A percentile compares a stretch with the other conserved stretches of the same genome.
These are phyloP conservation scores for Aeminium ludgeri DNA, from an alignment of 495 filamentous ascomycete species.

Conservation along the genomic window DNA sequence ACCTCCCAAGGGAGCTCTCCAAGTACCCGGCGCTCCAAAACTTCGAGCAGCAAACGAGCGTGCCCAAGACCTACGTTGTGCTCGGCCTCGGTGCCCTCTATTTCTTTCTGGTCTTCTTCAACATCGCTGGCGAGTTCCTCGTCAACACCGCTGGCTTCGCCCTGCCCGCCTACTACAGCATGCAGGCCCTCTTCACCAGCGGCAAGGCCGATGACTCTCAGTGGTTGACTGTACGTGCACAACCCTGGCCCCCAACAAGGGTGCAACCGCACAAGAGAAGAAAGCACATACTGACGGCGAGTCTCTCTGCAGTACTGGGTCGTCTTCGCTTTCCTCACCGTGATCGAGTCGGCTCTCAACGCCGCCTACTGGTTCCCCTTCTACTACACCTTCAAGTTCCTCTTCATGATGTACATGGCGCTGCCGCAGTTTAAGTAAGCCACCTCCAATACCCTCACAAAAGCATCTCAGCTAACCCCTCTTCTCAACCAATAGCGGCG, in stretches of 20 bases:
- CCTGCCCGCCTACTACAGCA: slow-evolving; percentile 88
- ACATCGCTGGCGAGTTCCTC: slow-evolving; percentile 91
- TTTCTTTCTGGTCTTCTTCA: slow-evolving; percentile 98
- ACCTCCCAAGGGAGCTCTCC: slow-evolving; percentile 49
- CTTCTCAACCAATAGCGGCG: slow-evolving; percentile 45
- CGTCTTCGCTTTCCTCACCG: slow-evolving; percentile 81
- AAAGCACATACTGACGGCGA: slow-evolving; percentile 24
- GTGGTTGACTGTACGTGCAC: slow-evolving; percentile 49
- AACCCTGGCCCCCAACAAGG: background rate
- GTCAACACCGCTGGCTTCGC: slow-evolving; percentile 93
- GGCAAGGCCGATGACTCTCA: slow-evolving; percentile 82
- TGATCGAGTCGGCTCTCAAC: slow-evolving; percentile 80
- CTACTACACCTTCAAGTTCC: slow-evolving; percentile 99
- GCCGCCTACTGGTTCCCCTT: slow-evolving; percentile 99
- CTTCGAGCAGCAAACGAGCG: slow-evolving; percentile 84
- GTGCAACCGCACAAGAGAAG: background rate
- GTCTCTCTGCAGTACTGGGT: slow-evolving; percentile 91
- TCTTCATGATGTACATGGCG: slow-evolving; percentile 89
- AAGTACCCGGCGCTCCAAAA: slow-evolving; percentile 92
- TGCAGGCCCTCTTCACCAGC: slow-evolving; percentile 72
- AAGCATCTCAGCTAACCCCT: background rate
- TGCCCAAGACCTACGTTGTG: slow-evolving; percentile 92
- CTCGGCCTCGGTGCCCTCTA: slow-evolving; percentile 74
- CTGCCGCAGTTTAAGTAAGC: slow-evolving; percentile 81
- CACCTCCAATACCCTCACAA: background rate